Conservation (phyloP, 163 green algal species). For the Prototheca stagnorum region DNA sequence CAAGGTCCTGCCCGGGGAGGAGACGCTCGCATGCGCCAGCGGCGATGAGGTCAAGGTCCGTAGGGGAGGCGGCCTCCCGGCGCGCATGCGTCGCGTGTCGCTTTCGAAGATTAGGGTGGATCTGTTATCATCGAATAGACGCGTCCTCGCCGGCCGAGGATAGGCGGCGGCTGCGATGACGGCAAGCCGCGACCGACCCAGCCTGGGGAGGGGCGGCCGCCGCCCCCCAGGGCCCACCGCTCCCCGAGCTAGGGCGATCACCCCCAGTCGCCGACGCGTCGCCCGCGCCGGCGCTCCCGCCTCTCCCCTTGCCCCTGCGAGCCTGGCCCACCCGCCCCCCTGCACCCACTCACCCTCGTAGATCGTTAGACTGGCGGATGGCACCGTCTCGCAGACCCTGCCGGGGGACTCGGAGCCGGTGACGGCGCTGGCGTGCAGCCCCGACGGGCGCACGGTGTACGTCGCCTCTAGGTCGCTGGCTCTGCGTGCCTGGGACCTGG, state of each 20-base stretch:
- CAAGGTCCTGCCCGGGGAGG: constrained; percentile 35
- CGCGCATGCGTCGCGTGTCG: background rate
- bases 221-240: too few species aligned
- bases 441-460: constrained; percentile 48
- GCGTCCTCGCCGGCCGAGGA: too few species aligned
- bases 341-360: constrained; percentile 16
- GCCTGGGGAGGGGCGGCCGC: too few species aligned
- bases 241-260: too few species aligned
- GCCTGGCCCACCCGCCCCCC: too few species aligned
- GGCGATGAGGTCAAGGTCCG: constrained; percentile 72
- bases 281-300: too few species aligned
- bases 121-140: too few species aligned
- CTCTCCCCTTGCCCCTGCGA: too few species aligned
- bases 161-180: too few species aligned
- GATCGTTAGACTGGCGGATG: constrained; percentile 44
- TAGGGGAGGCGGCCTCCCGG: background rate
- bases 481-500: constrained; percentile 48
- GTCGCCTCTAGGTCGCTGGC: constrained; percentile 57
- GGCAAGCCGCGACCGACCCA: too few species aligned
- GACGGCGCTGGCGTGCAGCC: constrained; percentile 59
- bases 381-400: constrained; percentile 27
- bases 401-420: constrained; percentile 71
- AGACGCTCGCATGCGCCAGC: constrained; percentile 54
- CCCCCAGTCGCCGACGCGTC: too few species aligned
- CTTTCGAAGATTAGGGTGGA: too few species aligned